A percentile compares a stretch with the other conserved stretches of the same genome.
Evolutionary conservation across 1,284 basidiomycete species (phyloP).

Genomic region (Ganoderma leucocontextum): DNA sequence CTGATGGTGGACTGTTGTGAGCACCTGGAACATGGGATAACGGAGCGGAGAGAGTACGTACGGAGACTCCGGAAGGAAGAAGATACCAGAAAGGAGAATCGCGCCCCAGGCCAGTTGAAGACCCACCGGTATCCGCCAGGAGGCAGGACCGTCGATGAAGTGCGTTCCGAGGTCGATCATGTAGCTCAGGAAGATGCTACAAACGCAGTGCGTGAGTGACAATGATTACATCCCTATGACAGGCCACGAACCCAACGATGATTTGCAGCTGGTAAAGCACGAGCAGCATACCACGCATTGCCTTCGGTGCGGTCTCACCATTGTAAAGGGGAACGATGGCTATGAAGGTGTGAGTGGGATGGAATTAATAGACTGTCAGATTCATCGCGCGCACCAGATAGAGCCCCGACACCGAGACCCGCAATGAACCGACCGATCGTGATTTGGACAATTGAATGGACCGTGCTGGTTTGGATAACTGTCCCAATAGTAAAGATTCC

Average conservation of each 20-base stretch:
- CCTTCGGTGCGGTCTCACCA: slow-evolving; percentile 82
- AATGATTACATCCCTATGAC: background rate
- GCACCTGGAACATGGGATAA: background rate
- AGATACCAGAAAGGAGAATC: slow-evolving; percentile 71
- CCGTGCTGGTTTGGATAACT: slow-evolving; percentile 74
- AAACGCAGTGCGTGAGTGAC: background rate
- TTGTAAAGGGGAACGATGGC: slow-evolving; percentile 85
- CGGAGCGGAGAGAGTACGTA: slow-evolving; percentile 44
- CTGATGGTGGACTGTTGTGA: slow-evolving; percentile 42
- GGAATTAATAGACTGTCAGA: no score
- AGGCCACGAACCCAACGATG: slow-evolving; percentile 61
- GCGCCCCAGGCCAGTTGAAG: slow-evolving; percentile 75
- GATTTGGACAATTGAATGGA: slow-evolving; percentile 68
- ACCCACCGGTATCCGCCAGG: slow-evolving; percentile 77
- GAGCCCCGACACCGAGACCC: slow-evolving; percentile 80
- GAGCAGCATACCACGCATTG: slow-evolving; percentile 75
- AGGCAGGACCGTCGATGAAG: slow-evolving; percentile 62
- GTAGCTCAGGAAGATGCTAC: slow-evolving; percentile 76
- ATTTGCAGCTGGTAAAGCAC: slow-evolving; percentile 84
- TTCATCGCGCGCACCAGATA: slow-evolving; percentile 59
- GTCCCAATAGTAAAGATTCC: slow-evolving; percentile 77
- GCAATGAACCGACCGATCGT: slow-evolving; percentile 76
- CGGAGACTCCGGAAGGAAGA: slow-evolving; percentile 86
- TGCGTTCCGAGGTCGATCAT: slow-evolving; percentile 79
- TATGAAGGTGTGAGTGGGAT: slow-evolving; percentile 33